Conservation (phyloP, 75 land plant genomes). For the Azolla pinnata region DNA sequence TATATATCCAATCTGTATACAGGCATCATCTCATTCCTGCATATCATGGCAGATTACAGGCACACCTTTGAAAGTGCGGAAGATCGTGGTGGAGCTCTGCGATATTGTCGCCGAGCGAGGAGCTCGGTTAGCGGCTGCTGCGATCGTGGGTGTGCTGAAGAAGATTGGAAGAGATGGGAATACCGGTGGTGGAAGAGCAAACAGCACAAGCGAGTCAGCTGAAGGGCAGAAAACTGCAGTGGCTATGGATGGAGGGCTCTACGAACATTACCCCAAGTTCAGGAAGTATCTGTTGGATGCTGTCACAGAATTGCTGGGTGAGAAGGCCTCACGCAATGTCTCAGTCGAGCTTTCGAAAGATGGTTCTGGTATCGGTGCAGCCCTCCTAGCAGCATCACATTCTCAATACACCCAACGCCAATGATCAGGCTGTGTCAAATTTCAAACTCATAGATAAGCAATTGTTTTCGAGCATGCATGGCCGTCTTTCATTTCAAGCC, state of each 20-base stretch:
- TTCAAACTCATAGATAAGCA: no score
- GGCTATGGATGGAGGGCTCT: constrained; percentile 77
- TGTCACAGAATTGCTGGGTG: constrained; percentile 54
- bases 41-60: constrained; percentile 22
- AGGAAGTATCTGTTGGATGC: constrained; percentile 47
- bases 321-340: constrained; percentile 42
- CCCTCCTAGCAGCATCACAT: constrained; percentile 74
- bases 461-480: no score
- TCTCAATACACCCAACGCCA: no score
- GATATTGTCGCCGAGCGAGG: constrained; percentile 57
- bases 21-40: not conserved
- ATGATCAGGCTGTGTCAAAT: no score
- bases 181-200: not conserved
- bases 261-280: constrained; percentile 69
- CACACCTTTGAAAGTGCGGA: constrained; percentile 33
- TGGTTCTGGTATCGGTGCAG: constrained; percentile 83
- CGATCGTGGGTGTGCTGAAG: constrained; percentile 64
- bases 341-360: constrained; percentile 59
- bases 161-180: constrained; percentile 57
- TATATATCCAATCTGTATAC: no score
- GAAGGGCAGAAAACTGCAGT: constrained; percentile 56
- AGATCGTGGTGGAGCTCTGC: constrained; percentile 47
- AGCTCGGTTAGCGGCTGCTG: constrained; percentile 69
- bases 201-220: constrained; percentile 15
- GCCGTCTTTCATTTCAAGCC: no score